A percentile compares a stretch with the other conserved stretches of the same genome.
Evolutionary conservation across 306 rosid species (phyloP).

Genomic region (Mimosa pudica): DNA sequence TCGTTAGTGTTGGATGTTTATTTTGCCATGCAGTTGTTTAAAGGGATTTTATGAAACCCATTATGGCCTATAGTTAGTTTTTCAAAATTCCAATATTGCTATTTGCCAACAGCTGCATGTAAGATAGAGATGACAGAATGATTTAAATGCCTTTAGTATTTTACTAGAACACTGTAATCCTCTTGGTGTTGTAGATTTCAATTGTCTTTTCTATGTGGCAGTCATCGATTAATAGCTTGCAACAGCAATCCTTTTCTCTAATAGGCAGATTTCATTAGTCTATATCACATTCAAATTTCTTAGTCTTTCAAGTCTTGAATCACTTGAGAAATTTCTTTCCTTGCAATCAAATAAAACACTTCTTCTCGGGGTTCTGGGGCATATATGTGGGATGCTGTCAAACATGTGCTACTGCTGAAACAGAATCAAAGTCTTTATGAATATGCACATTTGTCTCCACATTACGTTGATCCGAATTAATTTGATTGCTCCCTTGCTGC

Average conservation of each 20-base stretch:
- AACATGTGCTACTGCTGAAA: not conserved
- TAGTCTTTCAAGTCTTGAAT: not conserved
- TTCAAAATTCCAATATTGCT: not conserved
- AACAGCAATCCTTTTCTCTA: not conserved
- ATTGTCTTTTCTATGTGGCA: not conserved
- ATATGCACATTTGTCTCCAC: not conserved
- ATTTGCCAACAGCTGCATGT: not conserved
- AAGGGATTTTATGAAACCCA: not conserved
- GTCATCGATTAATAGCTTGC: not conserved
- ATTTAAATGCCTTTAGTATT: not conserved
- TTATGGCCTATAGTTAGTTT: not conserved
- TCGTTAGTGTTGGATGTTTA: slow-evolving; percentile 30
- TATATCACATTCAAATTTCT: not conserved
- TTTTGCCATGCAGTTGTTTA: not conserved
- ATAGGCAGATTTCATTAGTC: not conserved
- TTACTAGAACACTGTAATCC: not conserved
- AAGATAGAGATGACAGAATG: not conserved
- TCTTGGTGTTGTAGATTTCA: not conserved
- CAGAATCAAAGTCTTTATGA: not conserved
- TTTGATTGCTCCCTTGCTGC: slow-evolving; percentile 3
- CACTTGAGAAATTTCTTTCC: not conserved
- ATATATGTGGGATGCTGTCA: not conserved
- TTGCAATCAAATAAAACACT: not conserved
- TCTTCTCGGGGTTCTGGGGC: not conserved
- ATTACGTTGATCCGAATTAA: not conserved